Percentiles rank a stretch among this genome's conserved stretches.
Conservation (phyloP, 2,329 filamentous ascomycete genomes). For the Paradendryphiella salina region DNA sequence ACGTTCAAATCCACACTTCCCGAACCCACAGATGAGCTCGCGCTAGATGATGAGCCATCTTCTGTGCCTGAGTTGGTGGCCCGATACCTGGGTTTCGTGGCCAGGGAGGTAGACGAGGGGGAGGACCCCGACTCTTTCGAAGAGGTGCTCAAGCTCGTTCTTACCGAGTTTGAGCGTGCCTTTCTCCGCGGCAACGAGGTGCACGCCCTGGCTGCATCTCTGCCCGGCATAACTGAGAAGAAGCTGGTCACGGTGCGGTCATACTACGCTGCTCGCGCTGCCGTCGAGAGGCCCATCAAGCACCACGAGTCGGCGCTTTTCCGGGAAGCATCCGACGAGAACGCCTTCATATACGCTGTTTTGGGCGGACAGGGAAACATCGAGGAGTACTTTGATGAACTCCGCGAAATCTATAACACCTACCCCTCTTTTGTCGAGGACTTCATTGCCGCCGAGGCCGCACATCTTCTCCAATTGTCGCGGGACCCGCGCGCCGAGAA, state of each 20-base stretch:
- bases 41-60: conserved; percentile 98
- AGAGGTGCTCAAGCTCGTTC: conserved; percentile 86
- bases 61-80: conserved; percentile 90
- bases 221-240: conserved; percentile 91
- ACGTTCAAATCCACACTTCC: conserved; percentile 84
- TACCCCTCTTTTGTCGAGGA: conserved; percentile 91
- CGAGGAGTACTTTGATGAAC: conserved; percentile 98
- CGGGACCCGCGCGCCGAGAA: conserved; percentile 87
- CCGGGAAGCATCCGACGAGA: conserved; percentile 80
- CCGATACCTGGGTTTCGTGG: conserved; percentile 88
- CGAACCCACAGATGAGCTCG: conserved; percentile 91
- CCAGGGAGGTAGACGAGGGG: conserved; percentile 84
- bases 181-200: conserved; percentile 96
- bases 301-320: conserved; percentile 92
- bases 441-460: conserved; percentile 77
- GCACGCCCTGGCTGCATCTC: conserved; percentile 79
- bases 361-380: conserved; percentile 99
- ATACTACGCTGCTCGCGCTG: conserved; percentile 88
- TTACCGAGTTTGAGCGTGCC: conserved; percentile 95
- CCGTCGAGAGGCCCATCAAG: conserved; percentile 82
- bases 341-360: conserved; percentile 86
- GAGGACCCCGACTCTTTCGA: conserved; percentile 92
- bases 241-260: conserved; percentile 86
- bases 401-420: conserved; percentile 86
- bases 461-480: conserved; percentile 83